phyloP scores from a whole-genome alignment of 768 basidiomycete genomes.

The Dioszegia hungarica region DNA sequence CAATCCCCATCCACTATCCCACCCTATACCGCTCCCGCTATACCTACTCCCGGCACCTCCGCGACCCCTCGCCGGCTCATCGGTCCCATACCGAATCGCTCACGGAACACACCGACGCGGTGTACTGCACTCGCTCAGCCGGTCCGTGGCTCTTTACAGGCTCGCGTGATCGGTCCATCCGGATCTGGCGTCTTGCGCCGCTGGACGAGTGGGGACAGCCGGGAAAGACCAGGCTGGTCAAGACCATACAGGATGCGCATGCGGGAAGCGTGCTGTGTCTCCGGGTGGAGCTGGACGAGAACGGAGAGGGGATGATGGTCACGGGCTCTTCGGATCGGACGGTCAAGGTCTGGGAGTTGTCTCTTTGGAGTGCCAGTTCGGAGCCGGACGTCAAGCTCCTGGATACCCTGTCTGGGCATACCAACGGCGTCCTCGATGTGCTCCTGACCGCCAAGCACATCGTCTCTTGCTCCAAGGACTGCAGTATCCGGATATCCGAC shows the following conservation, averaged over 20 bases:
- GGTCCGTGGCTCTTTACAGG: constrained; percentile 29
- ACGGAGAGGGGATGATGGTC: constrained; percentile 17
- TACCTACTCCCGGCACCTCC: constrained; percentile 4
- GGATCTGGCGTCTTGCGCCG: constrained; percentile 11
- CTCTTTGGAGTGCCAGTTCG: background rate
- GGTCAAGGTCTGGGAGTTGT: constrained; percentile 21
- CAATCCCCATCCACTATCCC: constrained; percentile 28
- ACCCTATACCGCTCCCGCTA: constrained; percentile 25
- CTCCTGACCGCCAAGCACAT: constrained; percentile 8
- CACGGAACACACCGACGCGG: constrained; percentile 10
- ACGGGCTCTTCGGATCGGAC: constrained; percentile 23
- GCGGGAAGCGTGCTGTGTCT: constrained; percentile 31
- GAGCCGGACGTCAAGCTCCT: background rate
- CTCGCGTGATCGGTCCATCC: constrained; percentile 24
- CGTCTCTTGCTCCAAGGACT: constrained; percentile 26
- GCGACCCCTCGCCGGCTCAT: background rate
- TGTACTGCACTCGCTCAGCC: constrained; percentile 17
- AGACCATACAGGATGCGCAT: constrained; percentile 19
- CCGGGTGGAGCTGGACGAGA: constrained; percentile 8
- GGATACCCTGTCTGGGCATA: constrained; percentile 16
- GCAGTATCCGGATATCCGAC: constrained; percentile 15
- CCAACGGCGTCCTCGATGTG: constrained; percentile 22
- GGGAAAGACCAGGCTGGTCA: background rate
- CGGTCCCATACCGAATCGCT: background rate
- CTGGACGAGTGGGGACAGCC: background rate